Evolutionary conservation across 164 flowering plant species (phyloP), one percentile per base, ranked within the genome.

Genomic region (Echeveria elegans): DNA sequence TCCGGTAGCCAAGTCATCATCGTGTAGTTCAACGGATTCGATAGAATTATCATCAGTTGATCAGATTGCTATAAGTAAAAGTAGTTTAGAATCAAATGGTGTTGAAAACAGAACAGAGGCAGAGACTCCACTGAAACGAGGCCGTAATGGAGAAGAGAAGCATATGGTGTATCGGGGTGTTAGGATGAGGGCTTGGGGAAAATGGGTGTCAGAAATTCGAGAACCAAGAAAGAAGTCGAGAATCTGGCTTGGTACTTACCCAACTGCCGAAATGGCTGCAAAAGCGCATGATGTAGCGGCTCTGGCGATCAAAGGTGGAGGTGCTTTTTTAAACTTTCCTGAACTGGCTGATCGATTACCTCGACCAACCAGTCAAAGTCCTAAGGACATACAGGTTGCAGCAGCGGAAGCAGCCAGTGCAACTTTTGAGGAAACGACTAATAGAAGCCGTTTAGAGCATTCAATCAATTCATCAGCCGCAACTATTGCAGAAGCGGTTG

Each of bases 231-330:
- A 83, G 76, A 81, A 83, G 64, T 80, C 85, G 5, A 75, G 85
- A 59, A 83, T 83, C 37, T 83, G 87, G 87, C 83, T 83, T 3
- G 80, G 80, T 15, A 77, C 80, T 0, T 83, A 71, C 67, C 80
- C 81, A 0, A 82, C 82, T 14, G 78, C 87, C 0, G 85, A 80
- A 68, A 83, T 82, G 87, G 87, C 87, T 14, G 87, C 87, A 67
- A 73, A 83, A 62, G 87, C 87, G 12, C 87, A 80, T 47, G 87
- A 82, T 28, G 87, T 78, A 4, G 87, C 85, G 11, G 87, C 87
- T 8, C 45, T 80, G 26, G 82, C 83, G 67, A 80, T 82, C 72
- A 80, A 84, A 70, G 88, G 86, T 21, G 5, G n/a, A 18, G 69
- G 79, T 0, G 85, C 86, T 65, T 67, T 66, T 52, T 81, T 83